Evolutionary conservation across 371 early-diverging fungal genomes (phyloP).

Genomic region (Choanephora cucurbitarum): DNA sequence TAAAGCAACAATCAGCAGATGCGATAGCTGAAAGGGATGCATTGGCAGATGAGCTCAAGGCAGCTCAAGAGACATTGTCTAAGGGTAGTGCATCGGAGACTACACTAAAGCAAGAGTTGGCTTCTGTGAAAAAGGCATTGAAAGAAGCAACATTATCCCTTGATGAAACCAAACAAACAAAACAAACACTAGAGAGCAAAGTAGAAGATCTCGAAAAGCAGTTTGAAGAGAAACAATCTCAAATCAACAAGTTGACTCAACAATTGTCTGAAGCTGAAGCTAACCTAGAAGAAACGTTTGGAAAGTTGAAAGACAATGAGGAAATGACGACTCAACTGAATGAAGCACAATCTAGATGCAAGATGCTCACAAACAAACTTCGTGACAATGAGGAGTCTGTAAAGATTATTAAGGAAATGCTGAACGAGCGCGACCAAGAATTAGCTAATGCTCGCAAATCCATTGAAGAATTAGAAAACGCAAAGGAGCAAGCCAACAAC

Average conservation of each 20-base stretch:
- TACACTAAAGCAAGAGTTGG: not conserved
- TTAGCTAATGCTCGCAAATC: constrained; percentile 53
- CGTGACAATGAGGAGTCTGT: constrained; percentile 57
- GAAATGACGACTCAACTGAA: constrained; percentile 1
- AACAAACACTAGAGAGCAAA: not conserved
- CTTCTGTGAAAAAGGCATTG: not conserved
- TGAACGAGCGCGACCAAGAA: constrained; percentile 60
- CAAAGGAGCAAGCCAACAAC: constrained; percentile 61
- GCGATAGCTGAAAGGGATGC: not conserved
- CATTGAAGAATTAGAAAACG: constrained; percentile 43
- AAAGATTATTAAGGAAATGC: constrained; percentile 51
- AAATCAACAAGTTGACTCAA: not conserved
- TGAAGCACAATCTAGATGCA: constrained; percentile 24
- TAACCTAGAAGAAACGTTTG: constrained; percentile 14
- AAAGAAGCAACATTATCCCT: not conserved
- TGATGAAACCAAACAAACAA: not conserved
- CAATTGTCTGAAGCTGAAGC: constrained; percentile 19
- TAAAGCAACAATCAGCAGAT: not conserved
- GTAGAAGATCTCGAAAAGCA: not conserved
- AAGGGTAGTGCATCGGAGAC: too few species aligned
- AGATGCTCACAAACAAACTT: constrained; percentile 35
- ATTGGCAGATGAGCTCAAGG: not conserved
- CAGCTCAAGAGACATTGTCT: too few species aligned
- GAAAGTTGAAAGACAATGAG: constrained; percentile 16
- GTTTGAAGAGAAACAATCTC: not conserved